Evolutionary conservation across 345 rosid genomes (phyloP), one percentile per base, ranked within the genome.

Genomic region (Lenwebbia sp.): DNA sequence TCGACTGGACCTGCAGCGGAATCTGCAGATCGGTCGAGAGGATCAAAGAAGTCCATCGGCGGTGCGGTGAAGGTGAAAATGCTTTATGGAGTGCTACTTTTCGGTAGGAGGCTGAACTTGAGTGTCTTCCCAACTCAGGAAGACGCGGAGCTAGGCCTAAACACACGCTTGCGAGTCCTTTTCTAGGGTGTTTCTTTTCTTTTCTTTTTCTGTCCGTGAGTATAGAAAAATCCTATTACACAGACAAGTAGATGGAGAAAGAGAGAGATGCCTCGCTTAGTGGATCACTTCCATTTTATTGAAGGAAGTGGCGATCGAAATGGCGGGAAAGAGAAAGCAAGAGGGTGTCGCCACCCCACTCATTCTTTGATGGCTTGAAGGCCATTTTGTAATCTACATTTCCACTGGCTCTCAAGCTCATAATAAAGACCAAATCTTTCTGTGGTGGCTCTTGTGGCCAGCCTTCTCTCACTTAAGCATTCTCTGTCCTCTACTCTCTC

Each of bases 1-100:
- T 95, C 2, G 99, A 97, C 86, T 97, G 99, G 99, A 97, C 70
- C 87, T 97, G 99, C 93, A 97, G 99, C 17, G 99, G 99, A 54
- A 97, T 97, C 60, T 97, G 99, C 90, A 93, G 93, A 86, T 96
- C 99, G 25, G 96, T 91, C 0, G 98, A 97, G 83, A 91, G 97
- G 89, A 95, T 97, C 28, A 97, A 90, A 90, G 98, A 97, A 90
- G 98, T 97, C 88, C 99, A 96, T 88, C 87, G 94, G 83, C 94
- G 97, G 17, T 97, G 99, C 2, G 96, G 99, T 65, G 99, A 97
- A 90, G 96, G 99, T 41, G 97, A 94, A 88, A 97, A 93, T 44
- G 96, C 93, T 76, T 89, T 97, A 84, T 97, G 98, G 98, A 92
- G 94, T 87, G 96, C 98, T 83, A 90, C 92, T 7, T 94, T 97